Percentiles rank a stretch among this genome's conserved stretches.
phyloP scores from a whole-genome alignment of 1,284 basidiomycete species.

The Lentinula novae-zelandiae region DNA sequence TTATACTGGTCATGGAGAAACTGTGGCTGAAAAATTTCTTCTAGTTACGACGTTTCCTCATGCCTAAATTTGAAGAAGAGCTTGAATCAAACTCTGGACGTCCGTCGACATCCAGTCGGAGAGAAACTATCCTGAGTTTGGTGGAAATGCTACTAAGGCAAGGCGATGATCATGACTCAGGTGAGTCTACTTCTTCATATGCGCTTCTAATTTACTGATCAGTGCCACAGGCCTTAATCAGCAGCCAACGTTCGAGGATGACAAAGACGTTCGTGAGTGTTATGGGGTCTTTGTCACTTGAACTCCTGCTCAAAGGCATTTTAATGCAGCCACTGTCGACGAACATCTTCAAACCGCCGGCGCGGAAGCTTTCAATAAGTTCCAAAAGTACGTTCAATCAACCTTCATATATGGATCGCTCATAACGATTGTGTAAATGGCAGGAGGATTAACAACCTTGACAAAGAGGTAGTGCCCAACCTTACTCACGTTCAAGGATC shows the following conservation, averaged over 20 bases:
- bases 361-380: constrained; percentile 57
- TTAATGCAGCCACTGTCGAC: constrained; percentile 51
- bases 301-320: background rate
- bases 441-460: constrained; percentile 58
- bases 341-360: constrained; percentile 63
- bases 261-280: constrained; percentile 60
- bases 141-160: constrained; percentile 63
- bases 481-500: background rate
- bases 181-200: constrained; percentile 28
- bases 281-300: background rate
- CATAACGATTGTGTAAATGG: background rate
- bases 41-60: background rate
- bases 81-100: background rate
- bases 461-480: constrained; percentile 49
- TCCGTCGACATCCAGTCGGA: constrained; percentile 26
- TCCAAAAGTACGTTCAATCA: constrained; percentile 44
- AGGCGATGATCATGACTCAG: constrained; percentile 39
- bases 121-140: constrained; percentile 61
- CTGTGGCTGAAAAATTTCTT: too few relatives aligned
- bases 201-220: constrained; percentile 1
- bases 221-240: constrained; percentile 27
- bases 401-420: background rate
- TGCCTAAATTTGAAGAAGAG: constrained; percentile 4
- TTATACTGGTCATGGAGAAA: too few relatives aligned
- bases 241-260: constrained; percentile 53